Evolutionary conservation across 1,284 basidiomycete species (phyloP).

Genomic region (Sporisorium scitamineum): DNA sequence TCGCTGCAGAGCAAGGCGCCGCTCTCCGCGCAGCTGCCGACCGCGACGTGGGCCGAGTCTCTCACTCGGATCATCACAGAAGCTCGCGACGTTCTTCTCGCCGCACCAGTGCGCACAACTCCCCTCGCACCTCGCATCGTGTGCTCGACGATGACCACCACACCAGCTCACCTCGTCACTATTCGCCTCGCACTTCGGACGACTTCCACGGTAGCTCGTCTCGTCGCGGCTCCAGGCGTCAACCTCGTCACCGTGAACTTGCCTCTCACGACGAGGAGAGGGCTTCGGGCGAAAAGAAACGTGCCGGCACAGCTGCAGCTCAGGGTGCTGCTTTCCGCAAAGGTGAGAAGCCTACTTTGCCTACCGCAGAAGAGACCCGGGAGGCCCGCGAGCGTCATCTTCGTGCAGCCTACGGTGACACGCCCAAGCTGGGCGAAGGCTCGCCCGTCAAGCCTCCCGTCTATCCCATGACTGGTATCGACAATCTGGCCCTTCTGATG

Average conservation of each 20-base stretch:
- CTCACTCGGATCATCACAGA: conserved; percentile 8
- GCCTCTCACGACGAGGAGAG: not conserved
- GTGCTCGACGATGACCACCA: conserved; percentile 13
- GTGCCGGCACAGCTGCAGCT: conserved; percentile 34
- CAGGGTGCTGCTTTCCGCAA: conserved; percentile 45
- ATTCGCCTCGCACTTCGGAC: conserved; percentile 17
- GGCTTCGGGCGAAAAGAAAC: conserved; percentile 14
- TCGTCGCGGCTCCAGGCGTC: conserved; percentile 24
- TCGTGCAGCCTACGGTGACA: conserved; percentile 40
- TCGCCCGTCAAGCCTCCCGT: conserved; percentile 51
- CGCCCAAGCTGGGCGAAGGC: conserved; percentile 44
- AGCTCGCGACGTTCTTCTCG: conserved; percentile 33
- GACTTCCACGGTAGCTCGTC: conserved; percentile 5
- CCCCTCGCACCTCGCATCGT: conserved; percentile 20
- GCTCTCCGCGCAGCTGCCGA: conserved; percentile 47
- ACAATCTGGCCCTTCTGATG: conserved; percentile 66
- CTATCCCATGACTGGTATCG: conserved; percentile 65
- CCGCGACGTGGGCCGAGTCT: conserved; percentile 15
- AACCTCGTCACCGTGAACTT: not conserved
- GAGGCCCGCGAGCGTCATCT: conserved; percentile 42
- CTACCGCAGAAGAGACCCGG: conserved; percentile 23
- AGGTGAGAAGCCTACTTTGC: conserved; percentile 22
- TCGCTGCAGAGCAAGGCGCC: conserved; percentile 53
- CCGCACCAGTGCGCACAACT: conserved; percentile 14
- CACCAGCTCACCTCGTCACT: conserved; percentile 16